A percentile compares a stretch with the other conserved stretches of the same genome.
Evolutionary conservation across 495 filamentous ascomycete species (phyloP).

Genomic region (Penicillium verhagenii): DNA sequence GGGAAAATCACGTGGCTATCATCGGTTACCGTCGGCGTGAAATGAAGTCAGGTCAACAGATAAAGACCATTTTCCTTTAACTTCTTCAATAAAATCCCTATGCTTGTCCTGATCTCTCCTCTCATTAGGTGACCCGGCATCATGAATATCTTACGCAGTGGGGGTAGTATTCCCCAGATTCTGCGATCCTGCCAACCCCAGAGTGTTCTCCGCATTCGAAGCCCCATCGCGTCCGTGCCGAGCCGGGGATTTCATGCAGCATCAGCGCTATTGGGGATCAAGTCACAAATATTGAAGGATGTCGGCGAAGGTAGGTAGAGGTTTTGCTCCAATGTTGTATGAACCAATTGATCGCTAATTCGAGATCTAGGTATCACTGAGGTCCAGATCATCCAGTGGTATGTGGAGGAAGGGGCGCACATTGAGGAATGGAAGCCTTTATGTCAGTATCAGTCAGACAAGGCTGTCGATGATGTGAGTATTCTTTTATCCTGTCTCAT

Average conservation of each 20-base stretch:
- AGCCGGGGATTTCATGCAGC: conserved; percentile 61
- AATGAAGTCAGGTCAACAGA: conserved; percentile 15
- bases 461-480: conserved; percentile 87
- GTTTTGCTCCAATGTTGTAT: background rate
- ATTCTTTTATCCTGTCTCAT: too few relatives aligned
- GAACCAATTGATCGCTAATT: conserved; percentile 14
- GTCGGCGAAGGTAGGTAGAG: conserved; percentile 81
- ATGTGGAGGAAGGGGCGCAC: conserved; percentile 90
- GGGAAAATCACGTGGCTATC: conserved; percentile 37
- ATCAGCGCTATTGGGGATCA: conserved; percentile 58
- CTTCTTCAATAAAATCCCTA: background rate
- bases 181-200: conserved; percentile 28
- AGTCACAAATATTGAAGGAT: conserved; percentile 89
- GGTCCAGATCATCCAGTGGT: conserved; percentile 99
- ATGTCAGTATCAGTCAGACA: conserved; percentile 97
- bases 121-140: conserved; percentile 9
- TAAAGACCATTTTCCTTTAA: conserved; percentile 19
- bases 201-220: conserved; percentile 30
- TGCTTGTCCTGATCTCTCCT: conserved; percentile 1
- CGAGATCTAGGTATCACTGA: conserved; percentile 77
- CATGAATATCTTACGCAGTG: conserved; percentile 38
- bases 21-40: conserved; percentile 45
- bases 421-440: conserved; percentile 98
- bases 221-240: conserved; percentile 20
- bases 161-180: conserved; percentile 26